Evolutionary conservation across 352 stramenopile genomes (phyloP).

Genomic region (Globisporangium rhizosaccharum): DNA sequence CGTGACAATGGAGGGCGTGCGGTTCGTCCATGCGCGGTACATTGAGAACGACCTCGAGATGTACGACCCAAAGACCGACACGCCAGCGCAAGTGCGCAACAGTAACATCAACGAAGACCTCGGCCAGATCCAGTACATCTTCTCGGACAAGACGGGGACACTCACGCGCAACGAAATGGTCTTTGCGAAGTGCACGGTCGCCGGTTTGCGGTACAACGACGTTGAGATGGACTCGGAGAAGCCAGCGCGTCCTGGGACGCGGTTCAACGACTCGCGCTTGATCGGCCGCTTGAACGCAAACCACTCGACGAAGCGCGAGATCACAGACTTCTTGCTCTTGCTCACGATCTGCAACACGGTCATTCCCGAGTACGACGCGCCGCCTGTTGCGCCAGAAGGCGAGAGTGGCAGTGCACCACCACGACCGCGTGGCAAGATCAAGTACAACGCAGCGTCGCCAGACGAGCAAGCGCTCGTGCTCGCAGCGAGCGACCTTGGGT

Average conservation of each 20-base stretch:
- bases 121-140: conserved; percentile 97
- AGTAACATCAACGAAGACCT: conserved; percentile 94
- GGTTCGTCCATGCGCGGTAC: conserved; percentile 92
- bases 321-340: conserved; percentile 56
- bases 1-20: conserved; percentile 95
- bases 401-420: conserved; percentile 3
- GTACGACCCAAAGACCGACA: conserved; percentile 86
- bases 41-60: conserved; percentile 94
- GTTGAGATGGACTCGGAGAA: conserved; percentile 52
- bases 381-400: neutral
- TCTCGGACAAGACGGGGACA: conserved; percentile 99
- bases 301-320: conserved; percentile 33
- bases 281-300: conserved; percentile 68
- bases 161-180: conserved; percentile 99
- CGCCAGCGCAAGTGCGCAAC: conserved; percentile 86
- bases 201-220: conserved; percentile 86
- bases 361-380: conserved; percentile 88
- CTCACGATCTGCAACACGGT: conserved; percentile 94
- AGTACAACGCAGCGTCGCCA: conserved; percentile 65
- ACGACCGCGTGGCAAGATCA: conserved; percentile 60
- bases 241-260: conserved; percentile 46
- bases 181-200: conserved; percentile 92
- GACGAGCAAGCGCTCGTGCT: conserved; percentile 87
- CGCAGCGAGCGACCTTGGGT: conserved; percentile 71
- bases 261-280: conserved; percentile 76